A percentile compares a stretch with the other conserved stretches of the same genome.
Conservation (phyloP, 2,329 filamentous ascomycete genomes). For the Bipolaris zeicola region DNA sequence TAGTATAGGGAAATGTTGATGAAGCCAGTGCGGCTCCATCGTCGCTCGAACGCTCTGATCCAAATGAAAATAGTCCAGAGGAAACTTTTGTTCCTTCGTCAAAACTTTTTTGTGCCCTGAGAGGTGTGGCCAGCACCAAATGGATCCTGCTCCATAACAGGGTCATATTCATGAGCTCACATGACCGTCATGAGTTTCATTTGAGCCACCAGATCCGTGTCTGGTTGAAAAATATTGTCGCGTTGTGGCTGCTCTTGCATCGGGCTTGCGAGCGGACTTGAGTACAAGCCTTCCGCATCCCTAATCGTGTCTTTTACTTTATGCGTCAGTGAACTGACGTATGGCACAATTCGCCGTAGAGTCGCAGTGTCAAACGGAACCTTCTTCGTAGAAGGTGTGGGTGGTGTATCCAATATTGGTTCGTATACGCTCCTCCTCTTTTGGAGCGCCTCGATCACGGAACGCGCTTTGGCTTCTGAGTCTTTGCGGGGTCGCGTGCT, state of each 20-base stretch:
- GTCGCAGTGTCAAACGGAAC: constrained; percentile 71
- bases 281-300: constrained; percentile 55
- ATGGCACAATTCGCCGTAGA: constrained; percentile 65
- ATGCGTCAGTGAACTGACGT: constrained; percentile 55
- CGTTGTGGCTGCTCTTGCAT: constrained; percentile 46
- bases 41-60: constrained; percentile 42
- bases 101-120: constrained; percentile 18
- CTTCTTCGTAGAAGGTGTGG: constrained; percentile 54
- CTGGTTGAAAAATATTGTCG: constrained; percentile 41
- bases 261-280: constrained; percentile 49
- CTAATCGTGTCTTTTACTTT: constrained; percentile 56
- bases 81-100: constrained; percentile 30
- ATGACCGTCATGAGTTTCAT: constrained; percentile 52
- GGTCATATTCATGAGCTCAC: constrained; percentile 37
- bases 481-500: constrained; percentile 58
- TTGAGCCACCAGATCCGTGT: constrained; percentile 43
- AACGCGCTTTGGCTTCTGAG: constrained; percentile 64
- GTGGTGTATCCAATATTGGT: constrained; percentile 29
- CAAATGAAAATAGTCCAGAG: constrained; percentile 39
- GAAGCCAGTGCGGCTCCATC: constrained; percentile 21
- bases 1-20: constrained; percentile 38
- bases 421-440: constrained; percentile 50
- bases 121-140: constrained; percentile 23
- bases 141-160: constrained; percentile 16
- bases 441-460: constrained; percentile 66